phyloP scores from a whole-genome alignment of 2,329 filamentous ascomycete genomes.

The Aspergillus glaucus region DNA sequence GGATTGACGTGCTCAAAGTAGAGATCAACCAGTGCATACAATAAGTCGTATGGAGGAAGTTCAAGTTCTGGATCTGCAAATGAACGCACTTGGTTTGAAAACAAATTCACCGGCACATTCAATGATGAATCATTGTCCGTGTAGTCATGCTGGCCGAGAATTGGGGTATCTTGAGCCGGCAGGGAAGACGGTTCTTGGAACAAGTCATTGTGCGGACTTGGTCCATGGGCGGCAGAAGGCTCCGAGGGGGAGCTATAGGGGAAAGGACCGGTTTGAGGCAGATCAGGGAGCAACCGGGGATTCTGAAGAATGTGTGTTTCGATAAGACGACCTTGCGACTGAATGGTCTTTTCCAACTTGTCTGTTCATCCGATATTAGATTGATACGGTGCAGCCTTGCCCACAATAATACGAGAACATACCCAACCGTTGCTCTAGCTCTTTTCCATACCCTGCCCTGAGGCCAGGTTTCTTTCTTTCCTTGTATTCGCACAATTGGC shows the following conservation, averaged over 20 bases:
- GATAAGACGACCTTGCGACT: slow-evolving; percentile 60
- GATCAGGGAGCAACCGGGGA: slow-evolving; percentile 21
- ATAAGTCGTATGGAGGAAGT: slow-evolving; percentile 66
- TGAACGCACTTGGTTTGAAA: slow-evolving; percentile 44
- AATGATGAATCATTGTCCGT: slow-evolving; percentile 46
- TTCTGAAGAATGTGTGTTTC: slow-evolving; percentile 48
- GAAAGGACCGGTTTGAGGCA: slow-evolving; percentile 18
- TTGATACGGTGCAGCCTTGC: background rate
- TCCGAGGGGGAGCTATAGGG: slow-evolving; percentile 44
- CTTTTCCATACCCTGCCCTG: slow-evolving; percentile 62
- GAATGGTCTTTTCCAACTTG: slow-evolving; percentile 60
- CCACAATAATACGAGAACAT: slow-evolving; percentile 5
- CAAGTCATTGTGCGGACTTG: slow-evolving; percentile 53
- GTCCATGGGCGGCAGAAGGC: slow-evolving; percentile 48
- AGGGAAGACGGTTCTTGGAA: slow-evolving; percentile 56
- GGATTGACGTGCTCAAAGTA: slow-evolving; percentile 77
- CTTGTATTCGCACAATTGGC: slow-evolving; percentile 61
- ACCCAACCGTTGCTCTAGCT: slow-evolving; percentile 63
- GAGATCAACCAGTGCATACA: slow-evolving; percentile 66
- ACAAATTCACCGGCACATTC: slow-evolving; percentile 54
- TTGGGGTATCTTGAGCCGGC: slow-evolving; percentile 33
- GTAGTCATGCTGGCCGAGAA: slow-evolving; percentile 28
- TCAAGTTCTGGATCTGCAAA: slow-evolving; percentile 54
- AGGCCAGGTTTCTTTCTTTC: slow-evolving; percentile 65
- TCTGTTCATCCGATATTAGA: slow-evolving; percentile 36